These are phyloP conservation scores for Waitea zeae DNA, from an alignment of 1,284 basidiomycete genomes.

Conservation along the genomic window DNA sequence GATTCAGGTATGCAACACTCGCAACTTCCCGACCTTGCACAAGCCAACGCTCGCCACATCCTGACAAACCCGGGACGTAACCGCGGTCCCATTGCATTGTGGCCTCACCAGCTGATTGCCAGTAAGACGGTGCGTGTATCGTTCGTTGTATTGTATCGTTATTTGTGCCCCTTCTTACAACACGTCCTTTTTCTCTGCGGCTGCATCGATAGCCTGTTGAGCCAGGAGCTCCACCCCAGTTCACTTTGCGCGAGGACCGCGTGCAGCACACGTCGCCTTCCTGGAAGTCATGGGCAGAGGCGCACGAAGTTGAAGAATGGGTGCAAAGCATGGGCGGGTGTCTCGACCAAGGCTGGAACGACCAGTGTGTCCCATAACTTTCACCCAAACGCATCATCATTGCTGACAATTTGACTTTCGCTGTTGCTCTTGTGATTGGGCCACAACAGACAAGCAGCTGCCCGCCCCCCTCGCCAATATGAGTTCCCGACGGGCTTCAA, in stretches of 20 bases:
- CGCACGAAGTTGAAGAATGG: conserved; percentile 84
- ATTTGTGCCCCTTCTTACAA: background rate
- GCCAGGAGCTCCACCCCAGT: conserved; percentile 38
- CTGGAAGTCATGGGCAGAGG: conserved; percentile 76
- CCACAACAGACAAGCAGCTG: conserved; percentile 37
- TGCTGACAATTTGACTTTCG: conserved; percentile 3
- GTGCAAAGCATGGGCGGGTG: conserved; percentile 80
- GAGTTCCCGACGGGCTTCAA: conserved; percentile 96
- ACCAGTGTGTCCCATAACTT: conserved; percentile 61
- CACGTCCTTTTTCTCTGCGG: background rate
- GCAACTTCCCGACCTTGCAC: conserved; percentile 58
- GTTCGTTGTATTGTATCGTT: conserved; percentile 1
- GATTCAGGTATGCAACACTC: conserved; percentile 62
- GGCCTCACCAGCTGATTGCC: conserved; percentile 79
- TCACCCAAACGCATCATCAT: background rate
- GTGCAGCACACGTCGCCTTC: conserved; percentile 55
- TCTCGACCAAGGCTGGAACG: conserved; percentile 77
- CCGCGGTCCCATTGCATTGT: conserved; percentile 43
- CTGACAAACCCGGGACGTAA: conserved; percentile 27
- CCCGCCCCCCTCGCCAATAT: conserved; percentile 49
- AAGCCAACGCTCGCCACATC: conserved; percentile 51
- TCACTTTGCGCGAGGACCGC: conserved; percentile 60
- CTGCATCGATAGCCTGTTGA: conserved; percentile 36
- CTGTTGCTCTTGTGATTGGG: conserved; percentile 2
- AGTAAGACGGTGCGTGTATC: conserved; percentile 48